Conservation (phyloP, 164 flowering plant species). For the Cinnamomum micranthum region DNA sequence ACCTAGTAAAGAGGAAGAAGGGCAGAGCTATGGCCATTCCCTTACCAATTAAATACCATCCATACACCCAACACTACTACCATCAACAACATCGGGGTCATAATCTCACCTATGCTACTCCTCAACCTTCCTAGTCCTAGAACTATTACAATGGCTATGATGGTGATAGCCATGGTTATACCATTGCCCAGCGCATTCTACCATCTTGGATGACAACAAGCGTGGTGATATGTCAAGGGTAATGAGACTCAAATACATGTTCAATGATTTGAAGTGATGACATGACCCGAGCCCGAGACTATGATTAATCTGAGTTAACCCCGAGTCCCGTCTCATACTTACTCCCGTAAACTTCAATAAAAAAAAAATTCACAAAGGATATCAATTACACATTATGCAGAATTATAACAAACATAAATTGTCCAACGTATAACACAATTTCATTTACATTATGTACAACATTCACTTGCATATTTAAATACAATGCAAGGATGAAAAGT, state of each 20-base stretch:
- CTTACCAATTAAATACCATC: conserved; percentile 47
- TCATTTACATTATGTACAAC: no score
- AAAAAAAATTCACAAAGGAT: no score
- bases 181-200: conserved; percentile 30
- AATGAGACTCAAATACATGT: conserved; percentile 69
- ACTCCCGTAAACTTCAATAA: no score
- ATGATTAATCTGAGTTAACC: no score
- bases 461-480: no score
- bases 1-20: conserved; percentile 57
- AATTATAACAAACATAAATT: no score
- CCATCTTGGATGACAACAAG: conserved; percentile 25
- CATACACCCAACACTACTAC: conserved; percentile 24
- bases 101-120: conserved; percentile 12
- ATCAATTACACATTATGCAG: no score
- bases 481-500: no score
- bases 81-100: conserved; percentile 26
- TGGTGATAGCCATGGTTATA: conserved; percentile 42
- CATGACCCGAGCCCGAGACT: no score
- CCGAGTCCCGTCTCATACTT: no score
- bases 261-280: conserved; percentile 27
- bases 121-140: conserved; percentile 45
- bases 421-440: no score
- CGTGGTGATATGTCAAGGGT: conserved; percentile 43
- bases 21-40: conserved; percentile 77
- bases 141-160: conserved; percentile 53